Evolutionary conservation across 2,329 filamentous ascomycete species (phyloP).

Genomic region (Verticillium isaacii): DNA sequence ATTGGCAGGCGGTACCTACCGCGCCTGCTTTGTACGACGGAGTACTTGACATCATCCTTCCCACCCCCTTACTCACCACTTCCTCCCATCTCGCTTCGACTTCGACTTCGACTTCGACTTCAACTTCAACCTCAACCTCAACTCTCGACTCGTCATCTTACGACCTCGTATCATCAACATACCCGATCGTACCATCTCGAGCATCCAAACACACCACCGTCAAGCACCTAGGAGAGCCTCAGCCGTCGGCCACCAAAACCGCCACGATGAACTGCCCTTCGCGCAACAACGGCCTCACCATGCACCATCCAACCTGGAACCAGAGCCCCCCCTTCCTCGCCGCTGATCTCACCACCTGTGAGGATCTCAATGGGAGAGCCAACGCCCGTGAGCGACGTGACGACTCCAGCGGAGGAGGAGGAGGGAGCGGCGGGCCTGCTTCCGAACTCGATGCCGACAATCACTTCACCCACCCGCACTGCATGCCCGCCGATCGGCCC

Average conservation of each 20-base stretch:
- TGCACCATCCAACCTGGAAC: conserved; percentile 46
- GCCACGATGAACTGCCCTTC: conserved; percentile 49
- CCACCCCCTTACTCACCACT: background rate
- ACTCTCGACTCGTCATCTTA: background rate
- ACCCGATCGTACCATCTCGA: background rate
- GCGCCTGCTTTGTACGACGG: background rate
- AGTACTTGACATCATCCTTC: background rate
- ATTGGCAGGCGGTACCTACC: background rate
- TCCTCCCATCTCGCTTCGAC: too few relatives aligned
- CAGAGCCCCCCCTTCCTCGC: conserved; percentile 47
- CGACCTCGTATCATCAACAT: background rate
- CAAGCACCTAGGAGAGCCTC: background rate
- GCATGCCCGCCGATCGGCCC: conserved; percentile 7
- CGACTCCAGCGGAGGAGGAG: conserved; percentile 25
- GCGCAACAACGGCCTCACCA: conserved; percentile 44
- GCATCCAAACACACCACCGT: background rate
- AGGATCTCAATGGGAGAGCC: conserved; percentile 51
- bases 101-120: background rate
- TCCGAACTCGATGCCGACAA: conserved; percentile 1
- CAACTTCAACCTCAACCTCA: background rate
- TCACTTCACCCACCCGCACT: conserved; percentile 10
- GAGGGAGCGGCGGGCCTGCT: conserved; percentile 3
- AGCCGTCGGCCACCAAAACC: background rate
- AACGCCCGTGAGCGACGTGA: conserved; percentile 42
- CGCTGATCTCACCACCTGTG: conserved; percentile 43